Conservation (phyloP, 257 asterid species). For the Penstemon newberryi region DNA sequence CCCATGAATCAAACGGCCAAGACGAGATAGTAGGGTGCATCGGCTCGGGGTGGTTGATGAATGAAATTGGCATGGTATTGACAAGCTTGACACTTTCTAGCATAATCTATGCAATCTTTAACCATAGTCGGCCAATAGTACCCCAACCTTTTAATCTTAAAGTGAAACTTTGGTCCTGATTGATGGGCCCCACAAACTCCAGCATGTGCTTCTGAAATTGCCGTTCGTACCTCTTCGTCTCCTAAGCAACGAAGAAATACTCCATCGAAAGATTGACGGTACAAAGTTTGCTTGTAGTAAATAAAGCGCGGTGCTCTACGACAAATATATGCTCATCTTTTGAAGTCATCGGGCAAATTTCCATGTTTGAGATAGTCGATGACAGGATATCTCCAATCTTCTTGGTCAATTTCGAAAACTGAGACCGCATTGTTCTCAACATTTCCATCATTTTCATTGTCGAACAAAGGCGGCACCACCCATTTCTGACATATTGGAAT, state of each 20-base stretch:
- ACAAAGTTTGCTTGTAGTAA: background rate
- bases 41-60: background rate
- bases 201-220: too few relatives aligned
- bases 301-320: background rate
- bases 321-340: too few relatives aligned
- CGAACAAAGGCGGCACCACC: background rate
- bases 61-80: background rate
- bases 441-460: background rate
- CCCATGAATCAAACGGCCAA: background rate
- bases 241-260: too few relatives aligned
- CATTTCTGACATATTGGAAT: background rate
- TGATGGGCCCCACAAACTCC: too few relatives aligned
- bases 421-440: background rate
- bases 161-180: background rate
- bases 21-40: background rate
- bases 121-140: background rate
- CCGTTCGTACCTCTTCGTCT: too few relatives aligned
- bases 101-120: background rate
- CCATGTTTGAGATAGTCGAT: background rate
- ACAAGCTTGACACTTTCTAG: background rate
- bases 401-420: background rate
- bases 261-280: too few relatives aligned
- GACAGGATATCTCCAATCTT: background rate
- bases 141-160: background rate
- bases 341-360: background rate